Evolutionary conservation across 352 stramenopile species (phyloP), one percentile per base, ranked within the genome.

Genomic region (Thraustotheca clavata): DNA sequence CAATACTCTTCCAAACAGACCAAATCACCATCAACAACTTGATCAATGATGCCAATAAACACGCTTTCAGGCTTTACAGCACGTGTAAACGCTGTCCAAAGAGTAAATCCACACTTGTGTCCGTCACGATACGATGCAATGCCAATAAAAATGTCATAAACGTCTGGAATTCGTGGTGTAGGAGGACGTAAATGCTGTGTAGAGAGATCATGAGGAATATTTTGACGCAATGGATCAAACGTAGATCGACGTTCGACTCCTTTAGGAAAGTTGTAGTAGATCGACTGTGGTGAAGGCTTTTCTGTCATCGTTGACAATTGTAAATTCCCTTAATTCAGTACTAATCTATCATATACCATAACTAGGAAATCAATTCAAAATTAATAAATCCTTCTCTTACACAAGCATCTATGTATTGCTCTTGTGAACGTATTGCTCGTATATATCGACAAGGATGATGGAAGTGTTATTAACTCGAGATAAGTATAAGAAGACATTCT

Each of bases 1-100:
- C 59, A 67, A 24, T 67, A 67, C 32, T 67, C 49, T 14, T 67
- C 59, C n/a, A 67, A 2, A 27, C 59, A 67, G 14, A 31, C 60
- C 8, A 47, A 18, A 27, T 67, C 59, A 34, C 40, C 59, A 18
- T 29, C 36, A 31, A 27, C 26, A 22, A 38, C 46, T 38, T 67
- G 59, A 46, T 67, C 59, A 20, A 67, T 48, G 12, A 67, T 12
- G 16, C 59, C 59, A 60, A 60, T 11, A 16, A 34, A 60, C 31
- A 67, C 41, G 12, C 38, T 20, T 9, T 67, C 59, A n/a, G 59
- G 59, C 32, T 57, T 24, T 7, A 31, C 32, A 16, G 43, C 49
- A 55, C 32, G 20, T 14, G 41, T 20, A 38, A 67, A 67, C 16
- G 59, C 59, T 6, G 59, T 61, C 22, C 16, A 67, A 5, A 67